Base-by-base conservation (phyloP, 495 filamentous ascomycete genomes). In the Stereocaulon alpinum region DNA sequence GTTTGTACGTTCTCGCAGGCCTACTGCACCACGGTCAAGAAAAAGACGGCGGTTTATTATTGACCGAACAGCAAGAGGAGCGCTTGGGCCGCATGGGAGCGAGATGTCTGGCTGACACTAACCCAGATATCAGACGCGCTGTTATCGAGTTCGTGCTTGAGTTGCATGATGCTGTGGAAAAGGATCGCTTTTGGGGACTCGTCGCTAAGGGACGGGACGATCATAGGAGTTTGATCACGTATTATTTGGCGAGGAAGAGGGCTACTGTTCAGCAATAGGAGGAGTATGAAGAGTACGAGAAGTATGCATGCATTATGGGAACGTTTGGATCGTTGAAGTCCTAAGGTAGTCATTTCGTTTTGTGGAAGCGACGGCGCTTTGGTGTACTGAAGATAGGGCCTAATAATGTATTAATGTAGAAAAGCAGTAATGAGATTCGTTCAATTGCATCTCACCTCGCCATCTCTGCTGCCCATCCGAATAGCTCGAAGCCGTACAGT, bases 71-170 rank as follows among this genome's bases (percentile, higher is more conserved):
- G 17, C 40, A 60, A 66, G 20, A 49, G 34, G 67, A 71, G 24
- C 70, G 73, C 3, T 59, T 84, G 18, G 82, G 85, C 11, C 67
- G 66, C 6, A 72, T 88, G 14, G 82, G 83, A 4, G 78, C 75
- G 40, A 69, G 74, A 41, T 85, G 82, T 58, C 74, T 97, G 17
- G 80, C 84, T 50, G 84, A 85, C 63, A 68, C 74, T n/a, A 85
- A 92, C 56, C 80, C 86, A 40, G 89, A 88, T 62, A 84, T 95
- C 3, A 74, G 91, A 24, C 85, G 87, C 71, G 86, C 88, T 60
- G 86, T 85, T 7, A 83, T 89, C 6, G 80, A 88, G 63, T 74
- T 95, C 27, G 90, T 87, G 61, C 82, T 92, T 1, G 82, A 79
- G 58, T 70, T 96, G 60, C 84, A 91, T 63, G 77, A 80, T 30